These are phyloP conservation scores for Pseudogymnoascus sp. DNA, from an alignment of 2,329 filamentous ascomycete genomes.

Conservation along the genomic window DNA sequence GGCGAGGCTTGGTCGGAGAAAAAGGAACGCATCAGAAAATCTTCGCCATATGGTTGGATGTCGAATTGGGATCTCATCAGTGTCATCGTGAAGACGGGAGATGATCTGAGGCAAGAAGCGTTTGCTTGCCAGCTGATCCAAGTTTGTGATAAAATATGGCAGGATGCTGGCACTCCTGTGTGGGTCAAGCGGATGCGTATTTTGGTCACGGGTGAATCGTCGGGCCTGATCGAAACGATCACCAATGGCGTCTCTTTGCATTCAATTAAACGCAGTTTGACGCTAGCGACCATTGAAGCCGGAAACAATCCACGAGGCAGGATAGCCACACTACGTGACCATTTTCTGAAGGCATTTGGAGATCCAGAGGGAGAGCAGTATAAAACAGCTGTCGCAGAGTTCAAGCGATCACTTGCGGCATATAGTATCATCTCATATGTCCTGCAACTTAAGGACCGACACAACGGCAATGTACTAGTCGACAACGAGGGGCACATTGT, in stretches of 20 bases:
- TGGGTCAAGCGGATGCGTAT: conserved; percentile 88
- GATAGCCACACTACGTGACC: conserved; percentile 72
- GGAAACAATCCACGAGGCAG: conserved; percentile 65
- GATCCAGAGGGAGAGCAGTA: conserved; percentile 60
- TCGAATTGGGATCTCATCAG: conserved; percentile 83
- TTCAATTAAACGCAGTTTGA: conserved; percentile 73
- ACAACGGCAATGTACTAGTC: conserved; percentile 80
- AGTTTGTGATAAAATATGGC: conserved; percentile 75
- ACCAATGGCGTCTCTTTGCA: conserved; percentile 83
- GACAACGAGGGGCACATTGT: conserved; percentile 81
- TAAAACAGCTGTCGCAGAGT: conserved; percentile 64
- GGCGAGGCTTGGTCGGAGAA: conserved; percentile 81
- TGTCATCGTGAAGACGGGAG: conserved; percentile 81
- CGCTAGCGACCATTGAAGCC: conserved; percentile 63
- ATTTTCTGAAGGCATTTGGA: conserved; percentile 74
- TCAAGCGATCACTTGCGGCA: conserved; percentile 72
- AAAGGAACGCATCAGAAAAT: conserved; percentile 73
- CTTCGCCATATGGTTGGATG: conserved; percentile 81
- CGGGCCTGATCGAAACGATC: conserved; percentile 78
- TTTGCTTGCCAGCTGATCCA: conserved; percentile 80
- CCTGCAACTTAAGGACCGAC: conserved; percentile 74
- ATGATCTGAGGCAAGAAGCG: conserved; percentile 73
- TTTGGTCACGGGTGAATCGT: conserved; percentile 75
- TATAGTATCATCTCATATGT: conserved; percentile 82
- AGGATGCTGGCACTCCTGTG: conserved; percentile 64